These are phyloP conservation scores for Wickerhamia fluorescens DNA, from an alignment of 805 yeast genomes.

Conservation along the genomic window DNA sequence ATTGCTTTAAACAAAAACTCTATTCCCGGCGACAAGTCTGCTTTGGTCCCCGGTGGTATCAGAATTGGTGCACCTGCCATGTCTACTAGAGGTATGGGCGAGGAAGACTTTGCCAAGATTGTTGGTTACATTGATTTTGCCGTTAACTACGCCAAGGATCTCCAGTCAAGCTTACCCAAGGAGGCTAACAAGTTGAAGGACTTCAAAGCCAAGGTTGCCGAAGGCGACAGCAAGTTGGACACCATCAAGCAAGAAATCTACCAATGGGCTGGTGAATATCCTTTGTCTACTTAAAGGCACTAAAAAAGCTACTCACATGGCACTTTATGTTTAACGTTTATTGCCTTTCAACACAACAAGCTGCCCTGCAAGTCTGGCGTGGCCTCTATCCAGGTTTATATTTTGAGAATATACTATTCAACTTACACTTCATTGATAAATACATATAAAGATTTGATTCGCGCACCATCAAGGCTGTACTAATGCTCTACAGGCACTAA, in stretches of 20 bases:
- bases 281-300: conserved; percentile 35
- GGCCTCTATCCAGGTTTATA: too few relatives aligned
- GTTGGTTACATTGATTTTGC: conserved; percentile 77
- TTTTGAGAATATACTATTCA: too few relatives aligned
- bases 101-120: conserved; percentile 71
- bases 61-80: conserved; percentile 98
- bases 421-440: too few relatives aligned
- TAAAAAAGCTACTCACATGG: too few relatives aligned
- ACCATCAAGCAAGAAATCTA: conserved; percentile 71
- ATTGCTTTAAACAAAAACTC: conserved; percentile 96
- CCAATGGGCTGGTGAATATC: conserved; percentile 87
- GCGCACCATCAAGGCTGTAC: too few relatives aligned
- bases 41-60: conserved; percentile 91
- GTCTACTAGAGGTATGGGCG: conserved; percentile 91
- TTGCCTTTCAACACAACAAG: too few relatives aligned
- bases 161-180: conserved; percentile 76
- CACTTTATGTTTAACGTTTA: too few relatives aligned
- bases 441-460: too few relatives aligned
- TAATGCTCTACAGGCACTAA: too few relatives aligned
- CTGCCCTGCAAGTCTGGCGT: too few relatives aligned
- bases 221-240: conserved; percentile 58
- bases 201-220: conserved; percentile 76
- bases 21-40: conserved; percentile 93
- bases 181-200: conserved; percentile 95
- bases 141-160: conserved; percentile 64